Percentiles rank a stretch among this genome's conserved stretches.
These are phyloP conservation scores for Colletotrichum sp. DNA, from an alignment of 2,329 filamentous ascomycete species.

Conservation along the genomic window DNA sequence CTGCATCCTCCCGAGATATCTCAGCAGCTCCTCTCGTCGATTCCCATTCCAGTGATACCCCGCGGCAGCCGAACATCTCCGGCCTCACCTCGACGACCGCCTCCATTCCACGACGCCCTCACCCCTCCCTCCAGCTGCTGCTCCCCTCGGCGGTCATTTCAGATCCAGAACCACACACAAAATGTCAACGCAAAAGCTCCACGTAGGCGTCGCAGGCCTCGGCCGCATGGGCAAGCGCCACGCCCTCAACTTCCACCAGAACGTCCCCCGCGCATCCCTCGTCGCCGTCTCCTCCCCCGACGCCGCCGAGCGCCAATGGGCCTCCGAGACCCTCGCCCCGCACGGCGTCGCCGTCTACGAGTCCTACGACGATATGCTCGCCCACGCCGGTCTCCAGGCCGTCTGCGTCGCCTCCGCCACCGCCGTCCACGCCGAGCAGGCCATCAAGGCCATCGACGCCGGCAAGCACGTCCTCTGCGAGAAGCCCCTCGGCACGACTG, in stretches of 20 bases:
- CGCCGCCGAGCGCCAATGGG: conserved; percentile 47
- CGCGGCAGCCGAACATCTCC: background rate
- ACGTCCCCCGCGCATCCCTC: conserved; percentile 50
- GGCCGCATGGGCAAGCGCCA: conserved; percentile 60
- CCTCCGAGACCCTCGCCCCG: conserved; percentile 44
- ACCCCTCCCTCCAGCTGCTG: background rate
- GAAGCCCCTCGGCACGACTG: conserved; percentile 63
- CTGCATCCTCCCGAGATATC: background rate
- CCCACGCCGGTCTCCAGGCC: conserved; percentile 39
- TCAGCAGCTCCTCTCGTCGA: background rate
- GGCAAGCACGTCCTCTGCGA: conserved; percentile 64
- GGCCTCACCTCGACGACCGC: background rate
- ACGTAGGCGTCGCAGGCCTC: conserved; percentile 52
- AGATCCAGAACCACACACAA: background rate
- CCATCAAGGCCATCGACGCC: conserved; percentile 59
- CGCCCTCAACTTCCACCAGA: conserved; percentile 51
- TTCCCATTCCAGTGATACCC: background rate
- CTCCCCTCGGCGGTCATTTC: background rate
- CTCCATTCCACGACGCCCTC: background rate
- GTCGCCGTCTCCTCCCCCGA: conserved; percentile 55
- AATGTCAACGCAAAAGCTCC: conserved; percentile 34
- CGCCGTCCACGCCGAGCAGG: conserved; percentile 61
- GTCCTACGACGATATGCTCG: conserved; percentile 51
- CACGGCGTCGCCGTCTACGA: conserved; percentile 49
- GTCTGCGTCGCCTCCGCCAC: conserved; percentile 47